Base-by-base conservation (phyloP, 768 basidiomycete genomes). In the Megacollybia marginata region DNA sequence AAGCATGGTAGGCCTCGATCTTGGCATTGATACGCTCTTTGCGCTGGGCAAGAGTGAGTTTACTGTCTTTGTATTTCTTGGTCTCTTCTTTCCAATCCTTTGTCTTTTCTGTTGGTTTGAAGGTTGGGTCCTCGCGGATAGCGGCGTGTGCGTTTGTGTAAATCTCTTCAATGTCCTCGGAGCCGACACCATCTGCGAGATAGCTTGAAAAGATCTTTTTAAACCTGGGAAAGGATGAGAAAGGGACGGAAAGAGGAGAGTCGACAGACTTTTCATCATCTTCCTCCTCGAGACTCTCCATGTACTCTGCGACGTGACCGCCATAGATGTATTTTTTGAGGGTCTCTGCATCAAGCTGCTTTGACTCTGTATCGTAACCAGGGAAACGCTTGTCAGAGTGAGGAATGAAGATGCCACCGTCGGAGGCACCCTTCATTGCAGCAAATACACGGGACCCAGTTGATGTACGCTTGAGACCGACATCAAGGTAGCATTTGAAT, bases 401-500 rank as follows among this genome's bases (percentile, higher is more conserved):
- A 59, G 96, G 96, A 58, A 99, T 90, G 76, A 82, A 94, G 70
- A 99, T 84, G 55, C 96, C 96, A 63, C 96, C 96, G 62, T 99
- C 96, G 47, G 84, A 87, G 13, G 96, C 96, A 64, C 96, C 96
- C 77, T 99, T 98, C 80, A 98, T 81, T 52, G 95, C 96, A 70
- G 92, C 96, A 63, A 99, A 99, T 42, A 99, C 82, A 66, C 96
- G 92, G 55, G 90, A 85, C 62, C 96, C 96, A 45, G 96, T 98
- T 48, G 95, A 94, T 42, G 96, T 99, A 61, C 94, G 91, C 72
- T 85, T 92, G 62, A 99, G 80, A 71, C 96, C 96, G 67, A 96
- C 95, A 66, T 98, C 96, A 62, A 99, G 92, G 79, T 88, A 99
- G 63, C 80, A 83, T 73, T 97, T 99, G 84, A 99, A 99, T n/a